phyloP scores from a whole-genome alignment of 306 rosid genomes.

The Medicago lupulina region DNA sequence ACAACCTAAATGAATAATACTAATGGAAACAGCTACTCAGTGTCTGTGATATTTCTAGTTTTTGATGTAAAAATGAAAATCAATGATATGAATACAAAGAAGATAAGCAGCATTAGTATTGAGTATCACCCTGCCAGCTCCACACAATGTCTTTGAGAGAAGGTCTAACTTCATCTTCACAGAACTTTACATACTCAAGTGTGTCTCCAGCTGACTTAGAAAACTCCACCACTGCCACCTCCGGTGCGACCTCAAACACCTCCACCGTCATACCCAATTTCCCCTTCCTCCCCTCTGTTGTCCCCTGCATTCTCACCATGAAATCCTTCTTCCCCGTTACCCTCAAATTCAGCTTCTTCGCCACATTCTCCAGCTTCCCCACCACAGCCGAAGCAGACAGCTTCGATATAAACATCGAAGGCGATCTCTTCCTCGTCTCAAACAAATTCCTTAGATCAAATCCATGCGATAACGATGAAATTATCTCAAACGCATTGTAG shows the following conservation, averaged over 20 bases:
- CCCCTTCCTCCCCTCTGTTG: constrained; percentile 74
- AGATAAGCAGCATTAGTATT: not conserved
- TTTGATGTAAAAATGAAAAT: not conserved
- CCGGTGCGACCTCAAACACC: constrained; percentile 80
- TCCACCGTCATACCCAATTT: constrained; percentile 66
- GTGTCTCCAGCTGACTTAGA: constrained; percentile 69
- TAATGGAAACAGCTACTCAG: not conserved
- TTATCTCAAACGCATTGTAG: constrained; percentile 84
- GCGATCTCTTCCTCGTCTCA: constrained; percentile 66
- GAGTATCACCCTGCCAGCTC: constrained; percentile 79
- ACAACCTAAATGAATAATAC: not conserved
- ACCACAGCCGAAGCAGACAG: constrained; percentile 59
- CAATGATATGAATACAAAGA: not conserved
- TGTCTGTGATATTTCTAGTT: not conserved
- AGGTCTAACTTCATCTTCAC: constrained; percentile 75
- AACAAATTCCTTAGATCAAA: constrained; percentile 78
- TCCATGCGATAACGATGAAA: constrained; percentile 71
- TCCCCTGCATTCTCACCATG: constrained; percentile 64
- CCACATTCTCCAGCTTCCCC: constrained; percentile 59
- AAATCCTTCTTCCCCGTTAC: constrained; percentile 57
- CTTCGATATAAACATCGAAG: constrained; percentile 68
- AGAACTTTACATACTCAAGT: constrained; percentile 67
- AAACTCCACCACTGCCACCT: constrained; percentile 74
- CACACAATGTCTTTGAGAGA: constrained; percentile 83
- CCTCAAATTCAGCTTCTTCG: constrained; percentile 54